Conservation (phyloP, 1,139 yeast species). For the Geotrichum australiense region DNA sequence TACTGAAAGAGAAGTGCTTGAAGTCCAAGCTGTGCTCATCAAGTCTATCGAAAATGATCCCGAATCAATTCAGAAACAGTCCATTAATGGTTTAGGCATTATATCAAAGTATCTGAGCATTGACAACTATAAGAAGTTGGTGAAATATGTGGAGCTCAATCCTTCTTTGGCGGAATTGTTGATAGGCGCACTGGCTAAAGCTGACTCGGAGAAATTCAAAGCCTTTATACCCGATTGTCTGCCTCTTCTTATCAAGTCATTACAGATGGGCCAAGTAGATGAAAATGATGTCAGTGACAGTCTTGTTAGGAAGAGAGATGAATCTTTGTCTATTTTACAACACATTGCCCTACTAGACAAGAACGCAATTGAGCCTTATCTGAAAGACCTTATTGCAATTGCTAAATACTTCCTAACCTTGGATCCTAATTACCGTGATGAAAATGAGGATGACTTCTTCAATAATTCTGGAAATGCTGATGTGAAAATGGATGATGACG, state of each 20-base stretch:
- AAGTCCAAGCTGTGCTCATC: conserved; percentile 31
- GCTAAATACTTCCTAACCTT: conserved; percentile 43
- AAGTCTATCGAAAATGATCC: conserved; percentile 24
- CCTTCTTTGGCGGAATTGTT: conserved; percentile 28
- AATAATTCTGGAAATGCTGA: conserved; percentile 25
- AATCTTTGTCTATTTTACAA: conserved; percentile 17
- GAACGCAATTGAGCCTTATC: conserved; percentile 26
- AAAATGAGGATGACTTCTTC: conserved; percentile 36
- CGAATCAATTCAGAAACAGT: conserved; percentile 33
- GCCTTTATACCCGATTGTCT: conserved; percentile 23
- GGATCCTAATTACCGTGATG: conserved; percentile 49
- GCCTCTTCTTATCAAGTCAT: conserved; percentile 13
- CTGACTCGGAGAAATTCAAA: conserved; percentile 27
- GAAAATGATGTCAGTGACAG: conserved; percentile 21
- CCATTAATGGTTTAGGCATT: conserved; percentile 50
- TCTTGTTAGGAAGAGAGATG: conserved; percentile 21
- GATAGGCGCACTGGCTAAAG: too few species aligned
- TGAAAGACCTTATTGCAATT: conserved; percentile 34
- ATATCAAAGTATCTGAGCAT: conserved; percentile 41
- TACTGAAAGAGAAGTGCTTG: conserved; percentile 37
- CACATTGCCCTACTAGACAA: conserved; percentile 18
- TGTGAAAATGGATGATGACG: conserved; percentile 18
- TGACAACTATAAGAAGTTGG: too few species aligned
- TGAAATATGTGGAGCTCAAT: too few species aligned
- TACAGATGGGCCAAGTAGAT: neutral